phyloP scores from a whole-genome alignment of 176 grass and related monocot species.

The Oryza meyeriana region DNA sequence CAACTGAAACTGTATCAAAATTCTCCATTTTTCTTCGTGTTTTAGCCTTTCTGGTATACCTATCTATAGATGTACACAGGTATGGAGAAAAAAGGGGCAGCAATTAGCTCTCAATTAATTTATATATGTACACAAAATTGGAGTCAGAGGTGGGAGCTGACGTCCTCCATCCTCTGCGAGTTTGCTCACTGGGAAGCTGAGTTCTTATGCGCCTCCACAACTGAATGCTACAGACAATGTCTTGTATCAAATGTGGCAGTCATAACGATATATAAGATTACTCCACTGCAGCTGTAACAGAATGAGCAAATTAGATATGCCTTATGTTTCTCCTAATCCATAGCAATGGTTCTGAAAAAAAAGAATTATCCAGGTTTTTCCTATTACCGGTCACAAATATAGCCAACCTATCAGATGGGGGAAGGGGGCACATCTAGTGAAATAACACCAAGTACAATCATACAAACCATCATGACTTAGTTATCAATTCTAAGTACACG shows the following conservation, averaged over 20 bases:
- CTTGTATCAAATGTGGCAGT: constrained; percentile 1
- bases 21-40: not conserved
- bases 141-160: not conserved
- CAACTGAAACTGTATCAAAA: constrained; percentile 26
- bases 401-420: not conserved
- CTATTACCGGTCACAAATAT: constrained; percentile 10
- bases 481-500: not conserved
- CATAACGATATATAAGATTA: not conserved
- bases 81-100: constrained; percentile 6
- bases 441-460: constrained; percentile 19
- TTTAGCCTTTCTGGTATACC: not conserved
- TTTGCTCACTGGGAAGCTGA: constrained; percentile 2
- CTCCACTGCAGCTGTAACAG: not conserved
- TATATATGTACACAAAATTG: constrained; percentile 20
- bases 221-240: constrained; percentile 25
- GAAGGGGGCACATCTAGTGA: not conserved
- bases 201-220: constrained; percentile 7
- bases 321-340: not conserved
- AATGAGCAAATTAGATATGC: not conserved
- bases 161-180: constrained; percentile 1
- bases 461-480: not conserved
- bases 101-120: constrained; percentile 3
- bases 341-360: not conserved
- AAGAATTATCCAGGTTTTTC: not conserved
- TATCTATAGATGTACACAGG: constrained; percentile 21